A percentile compares a stretch with the other conserved stretches of the same genome.
Evolutionary conservation across 2,329 filamentous ascomycete species (phyloP).

Genomic region (Fusarium luffae): DNA sequence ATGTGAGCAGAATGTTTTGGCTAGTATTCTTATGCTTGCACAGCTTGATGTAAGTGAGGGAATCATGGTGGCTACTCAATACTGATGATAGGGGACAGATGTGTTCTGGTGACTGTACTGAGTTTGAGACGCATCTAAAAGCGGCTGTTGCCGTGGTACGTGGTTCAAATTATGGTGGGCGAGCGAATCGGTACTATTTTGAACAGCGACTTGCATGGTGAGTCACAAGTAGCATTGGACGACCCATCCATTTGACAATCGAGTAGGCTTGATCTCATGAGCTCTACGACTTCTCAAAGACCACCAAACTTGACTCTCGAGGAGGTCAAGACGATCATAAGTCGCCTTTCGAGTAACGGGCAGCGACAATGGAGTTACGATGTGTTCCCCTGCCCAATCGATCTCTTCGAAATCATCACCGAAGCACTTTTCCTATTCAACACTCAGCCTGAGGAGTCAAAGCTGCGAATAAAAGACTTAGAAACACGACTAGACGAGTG

Average conservation of each 20-base stretch:
- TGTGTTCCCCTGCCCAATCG: conserved; percentile 18
- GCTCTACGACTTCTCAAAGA: neutral
- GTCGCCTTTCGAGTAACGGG: neutral
- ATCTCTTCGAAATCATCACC: conserved; percentile 16
- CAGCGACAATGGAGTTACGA: conserved; percentile 15
- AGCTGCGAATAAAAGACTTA: neutral
- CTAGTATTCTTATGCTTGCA: conserved; percentile 18
- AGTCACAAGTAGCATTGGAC: rapidly evolving
- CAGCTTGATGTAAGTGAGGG: conserved; percentile 16
- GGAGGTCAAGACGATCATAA: neutral
- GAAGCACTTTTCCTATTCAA: conserved; percentile 4
- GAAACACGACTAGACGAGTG: neutral
- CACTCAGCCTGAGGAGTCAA: rapidly evolving
- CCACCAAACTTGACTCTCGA: neutral
- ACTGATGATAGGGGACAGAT: neutral
- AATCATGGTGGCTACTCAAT: neutral
- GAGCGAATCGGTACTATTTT: neutral
- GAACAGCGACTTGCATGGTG: conserved; percentile 19
- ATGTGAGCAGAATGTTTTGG: conserved; percentile 1
- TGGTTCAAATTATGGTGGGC: neutral
- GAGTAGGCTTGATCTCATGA: conserved; percentile 23
- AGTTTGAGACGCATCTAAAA: conserved; percentile 16
- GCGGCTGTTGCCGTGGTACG: neutral
- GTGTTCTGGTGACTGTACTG: conserved; percentile 18
- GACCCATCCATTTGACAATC: rapidly evolving